Base-by-base conservation (phyloP, 2,329 filamentous ascomycete genomes). In the Davidsoniella virescens region DNA sequence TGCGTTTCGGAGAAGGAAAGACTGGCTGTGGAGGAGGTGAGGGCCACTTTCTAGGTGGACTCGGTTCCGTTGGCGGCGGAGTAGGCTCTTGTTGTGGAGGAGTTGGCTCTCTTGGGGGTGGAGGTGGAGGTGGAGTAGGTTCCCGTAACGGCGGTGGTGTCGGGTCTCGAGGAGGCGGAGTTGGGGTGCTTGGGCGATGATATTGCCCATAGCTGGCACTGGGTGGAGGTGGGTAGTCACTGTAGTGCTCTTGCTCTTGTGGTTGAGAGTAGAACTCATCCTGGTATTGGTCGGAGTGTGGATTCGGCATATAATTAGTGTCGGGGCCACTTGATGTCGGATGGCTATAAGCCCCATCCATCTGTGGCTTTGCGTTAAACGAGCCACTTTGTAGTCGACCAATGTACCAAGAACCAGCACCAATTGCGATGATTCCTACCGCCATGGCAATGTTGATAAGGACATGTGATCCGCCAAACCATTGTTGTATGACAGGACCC, bases 381-480 rank as follows among this genome's bases (percentile, higher is more conserved):
- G 53, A 50, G 9, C 62, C 62, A 16, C 61, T 61, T 47, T 68
- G 66, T 6, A 64, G 64, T 26, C 65, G 59, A 10, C 66, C 65
- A 51, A 65, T 56, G 2, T 80, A 77, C 87, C 87, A 94, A 3
- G 84, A 85, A 7, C 77, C 80, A 25, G 92, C 67, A 4, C 80
- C 87, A 23, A 94, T 80, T 5, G 76, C 78, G 12, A 86, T 63
- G 23, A 87, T 71, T 26, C 94, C 67, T 55, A 92, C 64, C 29
- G 82, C 65, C 60, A 93, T 78, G 5, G 82, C 84, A 58, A 81
- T 73, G 44, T 82, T 84, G 4, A 84, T 84, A 55, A 84, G 74
- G 37, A 80, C 78, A 56, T 84, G 72, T 45, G 87, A 79, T 50
- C 76, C 73, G 36, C 74, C 68, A 66, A 84, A 81, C 83, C 85